A percentile compares a stretch with the other conserved stretches of the same genome.
phyloP scores from a whole-genome alignment of 1,284 basidiomycete species.

The Athelia psychrophila region DNA sequence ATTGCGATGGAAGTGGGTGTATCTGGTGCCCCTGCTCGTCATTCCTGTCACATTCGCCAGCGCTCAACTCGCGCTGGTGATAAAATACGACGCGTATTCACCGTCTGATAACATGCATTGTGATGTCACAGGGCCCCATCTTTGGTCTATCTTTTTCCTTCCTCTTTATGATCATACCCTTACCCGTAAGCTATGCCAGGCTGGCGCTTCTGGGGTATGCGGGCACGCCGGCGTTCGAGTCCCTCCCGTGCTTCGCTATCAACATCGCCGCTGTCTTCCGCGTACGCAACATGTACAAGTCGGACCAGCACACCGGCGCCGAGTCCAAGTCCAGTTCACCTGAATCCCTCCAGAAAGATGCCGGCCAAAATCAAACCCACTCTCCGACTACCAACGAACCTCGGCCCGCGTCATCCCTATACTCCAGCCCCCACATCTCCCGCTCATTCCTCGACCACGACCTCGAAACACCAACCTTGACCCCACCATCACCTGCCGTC shows the following conservation, averaged over 20 bases:
- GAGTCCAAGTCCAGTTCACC: too few relatives aligned
- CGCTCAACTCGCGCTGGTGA: neutral
- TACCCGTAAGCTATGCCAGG: neutral
- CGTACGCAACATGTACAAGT: too few relatives aligned
- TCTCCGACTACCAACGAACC: too few relatives aligned
- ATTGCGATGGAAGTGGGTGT: neutral
- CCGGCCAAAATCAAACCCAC: too few relatives aligned
- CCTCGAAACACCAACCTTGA: too few relatives aligned
- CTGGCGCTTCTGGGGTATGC: neutral
- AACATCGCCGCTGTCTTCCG: too few relatives aligned
- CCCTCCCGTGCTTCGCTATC: neutral
- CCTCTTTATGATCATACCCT: neutral
- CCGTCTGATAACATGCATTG: neutral
- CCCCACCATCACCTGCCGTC: too few relatives aligned
- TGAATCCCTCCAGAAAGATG: too few relatives aligned
- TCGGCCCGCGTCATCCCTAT: too few relatives aligned
- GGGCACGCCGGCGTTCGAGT: neutral
- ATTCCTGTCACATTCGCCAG: neutral
- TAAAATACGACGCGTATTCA: neutral
- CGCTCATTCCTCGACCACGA: too few relatives aligned
- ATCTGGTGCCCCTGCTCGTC: neutral
- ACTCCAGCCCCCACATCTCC: too few relatives aligned
- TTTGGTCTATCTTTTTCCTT: neutral
- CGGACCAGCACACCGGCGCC: too few relatives aligned
- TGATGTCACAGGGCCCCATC: neutral